phyloP scores from a whole-genome alignment of 345 rosid genomes.

The Brassica carinata region DNA sequence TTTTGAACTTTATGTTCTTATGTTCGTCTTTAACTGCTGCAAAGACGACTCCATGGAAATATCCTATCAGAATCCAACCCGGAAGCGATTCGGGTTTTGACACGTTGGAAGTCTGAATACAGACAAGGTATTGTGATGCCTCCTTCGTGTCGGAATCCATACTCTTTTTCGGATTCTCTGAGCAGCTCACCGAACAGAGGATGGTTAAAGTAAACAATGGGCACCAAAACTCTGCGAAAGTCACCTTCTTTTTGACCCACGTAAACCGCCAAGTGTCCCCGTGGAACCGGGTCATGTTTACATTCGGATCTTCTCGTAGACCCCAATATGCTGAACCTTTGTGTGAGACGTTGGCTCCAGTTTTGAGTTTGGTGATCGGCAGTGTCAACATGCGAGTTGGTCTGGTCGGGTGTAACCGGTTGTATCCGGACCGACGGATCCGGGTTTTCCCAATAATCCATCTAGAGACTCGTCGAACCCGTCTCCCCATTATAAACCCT shows the following conservation, averaged over 20 bases:
- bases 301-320: slow-evolving; percentile 45
- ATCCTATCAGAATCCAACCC: slow-evolving; percentile 47
- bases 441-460: slow-evolving; percentile 51
- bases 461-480: slow-evolving; percentile 49
- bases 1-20: slow-evolving; percentile 1
- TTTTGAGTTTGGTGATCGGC: slow-evolving; percentile 52
- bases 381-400: slow-evolving; percentile 25
- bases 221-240: slow-evolving; percentile 72
- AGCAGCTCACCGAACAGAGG: slow-evolving; percentile 83
- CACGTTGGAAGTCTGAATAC: slow-evolving; percentile 80
- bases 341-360: slow-evolving; percentile 66
- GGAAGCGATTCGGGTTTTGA: slow-evolving; percentile 67
- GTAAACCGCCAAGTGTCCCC: slow-evolving; percentile 79
- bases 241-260: slow-evolving; percentile 81
- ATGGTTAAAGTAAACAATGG: slow-evolving; percentile 87
- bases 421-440: slow-evolving; percentile 37
- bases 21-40: slow-evolving; percentile 35
- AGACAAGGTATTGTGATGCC: slow-evolving; percentile 89
- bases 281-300: slow-evolving; percentile 54
- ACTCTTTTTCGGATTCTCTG: slow-evolving; percentile 75
- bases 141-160: slow-evolving; percentile 79
- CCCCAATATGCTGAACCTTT: slow-evolving; percentile 51
- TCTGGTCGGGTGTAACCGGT: slow-evolving; percentile 25
- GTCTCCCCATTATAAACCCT: slow-evolving; percentile 71
- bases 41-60: slow-evolving; percentile 45